Evolutionary conservation across 108 stramenopile species (phyloP), one percentile per base, ranked within the genome.

Genomic region (Asterionellopsis glacialis): DNA sequence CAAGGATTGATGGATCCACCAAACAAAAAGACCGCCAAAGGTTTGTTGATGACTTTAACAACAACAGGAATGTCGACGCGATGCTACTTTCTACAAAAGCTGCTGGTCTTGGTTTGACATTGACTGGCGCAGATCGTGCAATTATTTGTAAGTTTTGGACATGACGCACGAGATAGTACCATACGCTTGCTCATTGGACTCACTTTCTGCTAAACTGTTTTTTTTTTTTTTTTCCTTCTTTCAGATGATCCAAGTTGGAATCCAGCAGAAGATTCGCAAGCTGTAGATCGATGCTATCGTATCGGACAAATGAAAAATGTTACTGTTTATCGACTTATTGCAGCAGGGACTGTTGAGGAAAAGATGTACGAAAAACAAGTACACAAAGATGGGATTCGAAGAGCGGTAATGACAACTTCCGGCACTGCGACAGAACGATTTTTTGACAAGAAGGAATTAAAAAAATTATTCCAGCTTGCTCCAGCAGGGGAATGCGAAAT

Each of bases 181-280:
- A 41, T 9, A 10, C 16, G 9, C 19, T 9, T 10, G n/a, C 10
- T 25, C 15, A 16, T 24, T 10, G 23, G 18, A 22, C 9, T 48
- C 21, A 6, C 1, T 4, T 48, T 22, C 5, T 21, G 9, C 9
- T 48, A 21, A 4, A 48, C 7, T 2, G 5, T 22, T 22, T 9
- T 21, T 22, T 22, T 5, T 2, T 48, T 4, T 48, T 48, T 6
- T 48, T 48, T 9, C 21, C 1, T 48, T 48, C 19, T 33, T 33
- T 33, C 7, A 33, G 33, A 27, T 54, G 19, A 41, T 53, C 47
- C 51, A 13, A 74, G 72, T 50, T 80, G 79, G 76, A 94, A 90
- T 66, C 96, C 96, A 1, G 84, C 95, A 44, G 96, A 95, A 40
- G 98, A 99, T 76, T 59, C 94, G 18, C 97, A 98, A 57, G 97